Evolutionary conservation across 1,139 yeast species (phyloP), one percentile per base, ranked within the genome.

Genomic region (Candida mesenterica): DNA sequence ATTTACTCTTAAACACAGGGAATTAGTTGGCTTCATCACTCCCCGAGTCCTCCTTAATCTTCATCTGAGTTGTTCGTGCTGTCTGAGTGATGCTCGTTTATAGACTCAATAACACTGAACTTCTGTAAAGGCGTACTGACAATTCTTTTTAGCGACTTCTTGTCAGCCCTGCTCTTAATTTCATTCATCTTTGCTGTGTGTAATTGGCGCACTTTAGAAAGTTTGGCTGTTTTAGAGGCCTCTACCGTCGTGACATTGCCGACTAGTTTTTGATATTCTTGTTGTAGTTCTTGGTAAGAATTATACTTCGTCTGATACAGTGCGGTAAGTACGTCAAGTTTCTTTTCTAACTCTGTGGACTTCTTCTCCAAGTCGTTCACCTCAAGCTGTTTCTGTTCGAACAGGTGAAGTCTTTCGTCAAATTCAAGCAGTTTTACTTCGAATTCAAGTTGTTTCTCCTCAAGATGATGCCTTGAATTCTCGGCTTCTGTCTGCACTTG

Each of bases 161-260:
- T 8, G 29, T 36, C 37, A 3, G 22, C 12, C 31, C 34, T 35
- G 18, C 41, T 31, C 38, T 8, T 45, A 49, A 26, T 58, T 50
- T 50, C 55, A 33, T 42, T 46, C 45, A 62, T 48, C 29, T 52
- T 58, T 16, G 46, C 41, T 3, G 53, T 38, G 43, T 66, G 72
- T 30, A 67, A 51, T 33, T 58, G 59, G 12, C 59, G 59, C 3
- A 65, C 48, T 30, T 62, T 62, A 12, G 49, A 48, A 23, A 62
- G 38, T 15, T 33, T 43, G 2, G 32, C 16, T 7, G 37, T 24
- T 4, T 39, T 34, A 5, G 34, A 31, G 3, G 31, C 23, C 9
- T 37, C 39, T 18, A 44, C 32, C 15, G 24, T 27, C 24, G 41
- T 42, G 15, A 49, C 41, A 18, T 38, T 43, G 4, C 34, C 16